Percentiles rank a stretch among this genome's conserved stretches.
Conservation (phyloP, 2,329 filamentous ascomycete species). For the Beauveria pseudobassiana region DNA sequence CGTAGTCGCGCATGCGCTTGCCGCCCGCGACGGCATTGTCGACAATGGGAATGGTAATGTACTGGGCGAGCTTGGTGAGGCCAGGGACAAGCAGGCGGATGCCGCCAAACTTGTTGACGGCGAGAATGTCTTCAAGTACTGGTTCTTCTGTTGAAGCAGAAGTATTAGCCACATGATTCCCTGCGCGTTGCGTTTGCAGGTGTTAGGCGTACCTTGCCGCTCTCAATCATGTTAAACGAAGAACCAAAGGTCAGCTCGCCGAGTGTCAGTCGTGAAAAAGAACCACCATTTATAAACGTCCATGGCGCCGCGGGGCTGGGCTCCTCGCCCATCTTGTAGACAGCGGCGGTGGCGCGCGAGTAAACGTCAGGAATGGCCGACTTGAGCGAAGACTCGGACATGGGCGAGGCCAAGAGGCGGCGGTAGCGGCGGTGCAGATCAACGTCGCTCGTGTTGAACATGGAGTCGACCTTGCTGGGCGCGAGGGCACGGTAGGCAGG, state of each 20-base stretch:
- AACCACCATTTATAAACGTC: constrained; percentile 48
- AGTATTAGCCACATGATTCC: background rate
- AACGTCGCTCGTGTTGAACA: constrained; percentile 35
- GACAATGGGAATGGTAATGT: constrained; percentile 20
- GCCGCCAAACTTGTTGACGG: constrained; percentile 16
- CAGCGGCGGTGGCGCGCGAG: constrained; percentile 28
- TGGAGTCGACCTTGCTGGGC: constrained; percentile 1
- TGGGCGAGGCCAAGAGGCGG: constrained; percentile 32
- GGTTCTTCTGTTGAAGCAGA: constrained; percentile 1
- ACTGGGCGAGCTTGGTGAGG: constrained; percentile 18
- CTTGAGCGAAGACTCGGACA: constrained; percentile 30
- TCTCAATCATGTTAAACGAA: constrained; percentile 45
- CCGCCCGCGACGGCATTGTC: constrained; percentile 6
- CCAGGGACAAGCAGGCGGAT: constrained; percentile 23
- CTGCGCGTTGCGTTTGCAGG: background rate
- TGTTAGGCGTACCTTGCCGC: constrained; percentile 32
- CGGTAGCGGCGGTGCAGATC: constrained; percentile 32
- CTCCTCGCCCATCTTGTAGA: constrained; percentile 38
- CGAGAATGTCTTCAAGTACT: constrained; percentile 8
- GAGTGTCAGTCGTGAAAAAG: constrained; percentile 45
- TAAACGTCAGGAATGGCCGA: constrained; percentile 26
- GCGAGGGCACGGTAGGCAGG: constrained; percentile 19
- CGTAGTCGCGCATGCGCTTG: constrained; percentile 18
- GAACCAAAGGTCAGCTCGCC: constrained; percentile 47
- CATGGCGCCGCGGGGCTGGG: constrained; percentile 22